Evolutionary conservation across 2,329 filamentous ascomycete genomes (phyloP).

Genomic region (Apiospora aurea): DNA sequence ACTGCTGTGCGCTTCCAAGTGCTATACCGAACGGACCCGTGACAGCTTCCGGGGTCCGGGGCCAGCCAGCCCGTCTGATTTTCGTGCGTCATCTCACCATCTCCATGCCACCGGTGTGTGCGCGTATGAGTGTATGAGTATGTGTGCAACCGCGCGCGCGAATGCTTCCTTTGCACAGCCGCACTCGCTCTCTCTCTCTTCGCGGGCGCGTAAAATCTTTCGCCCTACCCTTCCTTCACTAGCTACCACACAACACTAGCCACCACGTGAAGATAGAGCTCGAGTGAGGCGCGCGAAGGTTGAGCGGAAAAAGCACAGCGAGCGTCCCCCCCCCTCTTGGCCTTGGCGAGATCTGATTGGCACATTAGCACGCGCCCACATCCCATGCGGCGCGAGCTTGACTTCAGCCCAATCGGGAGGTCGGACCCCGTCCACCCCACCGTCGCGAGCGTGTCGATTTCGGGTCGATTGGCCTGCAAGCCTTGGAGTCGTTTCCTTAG

Average conservation of each 20-base stretch:
- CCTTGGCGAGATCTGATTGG: conserved; percentile 23
- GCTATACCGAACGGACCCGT: conserved; percentile 17
- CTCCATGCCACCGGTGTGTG: conserved; percentile 14
- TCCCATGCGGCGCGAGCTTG: conserved; percentile 24
- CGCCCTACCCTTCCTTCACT: not conserved
- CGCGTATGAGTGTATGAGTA: not conserved
- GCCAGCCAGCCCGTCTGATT: conserved; percentile 20
- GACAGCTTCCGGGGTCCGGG: conserved; percentile 21
- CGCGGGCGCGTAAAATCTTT: conserved; percentile 20
- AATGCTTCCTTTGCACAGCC: not conserved
- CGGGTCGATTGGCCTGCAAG: conserved; percentile 30
- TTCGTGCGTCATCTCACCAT: not conserved
- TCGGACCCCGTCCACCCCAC: conserved; percentile 14
- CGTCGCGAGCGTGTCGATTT: conserved; percentile 28
- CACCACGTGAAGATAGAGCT: not conserved
- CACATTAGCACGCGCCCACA: conserved; percentile 26
- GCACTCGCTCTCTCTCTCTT: not conserved
- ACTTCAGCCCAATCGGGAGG: conserved; percentile 27
- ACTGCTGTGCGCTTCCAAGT: not conserved
- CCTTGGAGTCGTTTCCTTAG: conserved; percentile 5
- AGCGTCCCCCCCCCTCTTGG: not conserved
- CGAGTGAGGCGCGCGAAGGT: conserved; percentile 14
- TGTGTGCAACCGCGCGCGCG: conserved; percentile 3
- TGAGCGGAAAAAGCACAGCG: not conserved
- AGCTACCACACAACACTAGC: not conserved